These are phyloP conservation scores for Mucor sp. DNA, from an alignment of 371 early-diverging fungal genomes.

Conservation along the genomic window DNA sequence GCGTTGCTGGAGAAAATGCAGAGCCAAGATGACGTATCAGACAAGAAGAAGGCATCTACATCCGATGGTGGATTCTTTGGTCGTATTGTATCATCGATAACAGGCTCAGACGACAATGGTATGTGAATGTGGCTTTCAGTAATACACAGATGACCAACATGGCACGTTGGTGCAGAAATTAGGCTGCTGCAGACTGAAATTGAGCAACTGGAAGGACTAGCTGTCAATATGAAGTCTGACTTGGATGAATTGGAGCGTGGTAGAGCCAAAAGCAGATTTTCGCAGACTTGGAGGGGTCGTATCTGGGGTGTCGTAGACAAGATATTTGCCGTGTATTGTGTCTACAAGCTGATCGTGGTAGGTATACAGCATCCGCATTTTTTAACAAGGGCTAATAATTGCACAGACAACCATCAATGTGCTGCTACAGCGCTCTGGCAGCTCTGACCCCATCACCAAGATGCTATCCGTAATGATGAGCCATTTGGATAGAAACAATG, in stretches of 20 bases:
- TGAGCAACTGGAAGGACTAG: conserved; percentile 33
- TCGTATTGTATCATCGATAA: neutral
- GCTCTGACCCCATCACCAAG: conserved; percentile 86
- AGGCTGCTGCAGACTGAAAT: conserved; percentile 32
- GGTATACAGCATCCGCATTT: neutral
- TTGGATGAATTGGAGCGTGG: conserved; percentile 39
- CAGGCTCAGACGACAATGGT: conserved; percentile 1
- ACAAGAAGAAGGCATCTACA: neutral
- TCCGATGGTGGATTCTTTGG: neutral
- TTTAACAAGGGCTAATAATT: neutral
- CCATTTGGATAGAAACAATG: conserved; percentile 43
- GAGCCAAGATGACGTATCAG: neutral
- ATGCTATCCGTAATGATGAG: conserved; percentile 72
- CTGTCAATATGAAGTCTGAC: conserved; percentile 36
- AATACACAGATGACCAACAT: neutral
- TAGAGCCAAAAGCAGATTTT: conserved; percentile 55
- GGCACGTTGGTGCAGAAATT: neutral
- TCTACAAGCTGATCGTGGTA: conserved; percentile 84
- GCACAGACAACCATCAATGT: conserved; percentile 76
- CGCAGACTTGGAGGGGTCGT: conserved; percentile 79
- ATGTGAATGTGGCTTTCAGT: neutral
- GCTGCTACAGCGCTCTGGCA: conserved; percentile 71
- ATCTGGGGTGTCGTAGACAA: conserved; percentile 77
- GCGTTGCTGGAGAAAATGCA: conserved; percentile 13
- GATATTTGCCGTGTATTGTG: conserved; percentile 85